Evolutionary conservation across 1,284 basidiomycete species (phyloP), one percentile per base, ranked within the genome.

Genomic region (Cryptococcus sp.): DNA sequence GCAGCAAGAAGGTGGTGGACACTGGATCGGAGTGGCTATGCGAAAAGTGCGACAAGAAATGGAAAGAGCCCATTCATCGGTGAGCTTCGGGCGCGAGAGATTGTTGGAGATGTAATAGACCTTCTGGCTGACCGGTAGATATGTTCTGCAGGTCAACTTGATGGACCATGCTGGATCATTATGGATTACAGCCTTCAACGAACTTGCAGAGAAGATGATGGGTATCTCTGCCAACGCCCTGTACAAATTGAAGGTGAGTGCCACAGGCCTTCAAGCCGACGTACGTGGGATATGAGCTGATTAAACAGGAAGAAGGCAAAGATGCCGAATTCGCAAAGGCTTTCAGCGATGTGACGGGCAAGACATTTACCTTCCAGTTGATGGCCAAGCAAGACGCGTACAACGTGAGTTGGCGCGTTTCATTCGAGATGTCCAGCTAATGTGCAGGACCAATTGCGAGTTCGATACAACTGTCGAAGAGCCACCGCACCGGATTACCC

Each of bases 161-260:
- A 83, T 89, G 33, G 95, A 99, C 71, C 81, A 85, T 73, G 86
- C 89, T 14, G 85, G 84, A 19, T 87, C 92, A 67, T 80, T 85
- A 23, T 99, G 94, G 94, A 75, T 98, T 37, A 87, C 87, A 51
- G 91, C 89, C 1, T 98, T 98, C 78, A 97, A 98, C 69, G 95
- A 98, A 14, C 82, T 87, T 25, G 94, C 92, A 2, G 72, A 83
- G 51, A 75, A 77, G 19, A 73, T 97, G 12, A 83, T 98, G 56
- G 86, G 82, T 28, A 83, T 83, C 75, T 75, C 81, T 18, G 95
- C 91, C 14, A 83, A 91, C 63, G 84, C 94, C 37, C 73, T 97
- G 26, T 74, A 86, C 52, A 77, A 78, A 31, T 76, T 91, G 52
- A 86, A 80, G 76, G 87, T 84, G 48, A 42, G 74, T 71, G 12